Conservation (phyloP, 106 monocot species). For the Gastrodia elata region DNA sequence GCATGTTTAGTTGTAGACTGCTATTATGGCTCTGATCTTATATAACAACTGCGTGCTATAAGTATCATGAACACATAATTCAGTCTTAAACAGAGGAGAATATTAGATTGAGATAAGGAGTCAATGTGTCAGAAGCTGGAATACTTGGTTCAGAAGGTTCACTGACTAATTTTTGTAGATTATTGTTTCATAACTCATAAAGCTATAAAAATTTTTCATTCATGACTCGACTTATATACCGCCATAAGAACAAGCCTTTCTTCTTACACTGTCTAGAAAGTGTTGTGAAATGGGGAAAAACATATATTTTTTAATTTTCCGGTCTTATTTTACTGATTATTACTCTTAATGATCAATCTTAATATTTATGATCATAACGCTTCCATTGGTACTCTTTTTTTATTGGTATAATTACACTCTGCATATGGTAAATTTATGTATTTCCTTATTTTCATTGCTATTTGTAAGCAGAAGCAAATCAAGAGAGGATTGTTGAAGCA, state of each 20-base stretch:
- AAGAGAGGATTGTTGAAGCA: constrained; percentile 98
- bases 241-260: not conserved
- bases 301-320: not conserved
- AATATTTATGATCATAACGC: not conserved
- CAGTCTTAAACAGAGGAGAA: not conserved
- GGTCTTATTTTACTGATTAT: not conserved
- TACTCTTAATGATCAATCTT: not conserved
- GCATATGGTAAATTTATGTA: not conserved
- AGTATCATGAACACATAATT: too few relatives aligned
- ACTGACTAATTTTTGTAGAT: not conserved
- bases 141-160: not conserved
- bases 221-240: not conserved
- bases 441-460: not conserved
- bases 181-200: not conserved
- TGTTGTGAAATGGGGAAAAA: not conserved
- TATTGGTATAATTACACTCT: not conserved
- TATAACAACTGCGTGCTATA: too few relatives aligned
- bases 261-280: not conserved
- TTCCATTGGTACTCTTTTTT: not conserved
- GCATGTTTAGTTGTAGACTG: too few relatives aligned
- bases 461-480: constrained; percentile 83
- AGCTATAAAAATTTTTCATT: not conserved
- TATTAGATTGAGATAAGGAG: not conserved
- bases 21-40: too few relatives aligned
- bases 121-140: not conserved